A percentile compares a stretch with the other conserved stretches of the same genome.
phyloP scores from a whole-genome alignment of 1,284 basidiomycete species.

The Ustilago xerochloae region DNA sequence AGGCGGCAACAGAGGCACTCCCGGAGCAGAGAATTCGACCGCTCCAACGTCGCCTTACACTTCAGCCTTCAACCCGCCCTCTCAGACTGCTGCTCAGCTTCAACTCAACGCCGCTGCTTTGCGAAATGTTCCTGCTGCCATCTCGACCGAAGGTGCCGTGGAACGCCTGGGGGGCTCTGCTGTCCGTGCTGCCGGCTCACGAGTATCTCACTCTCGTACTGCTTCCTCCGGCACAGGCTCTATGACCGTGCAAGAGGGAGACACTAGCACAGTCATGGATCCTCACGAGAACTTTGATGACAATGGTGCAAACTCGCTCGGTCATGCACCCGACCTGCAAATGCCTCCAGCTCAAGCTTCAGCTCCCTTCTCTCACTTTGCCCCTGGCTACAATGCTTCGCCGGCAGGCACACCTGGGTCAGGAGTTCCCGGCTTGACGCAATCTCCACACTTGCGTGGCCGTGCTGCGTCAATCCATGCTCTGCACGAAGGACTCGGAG shows the following conservation, averaged over 20 bases:
- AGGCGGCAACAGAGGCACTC: conserved; percentile 4
- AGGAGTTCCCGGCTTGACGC: conserved; percentile 7
- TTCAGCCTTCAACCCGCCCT: conserved; percentile 43
- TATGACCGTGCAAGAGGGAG: conserved; percentile 42
- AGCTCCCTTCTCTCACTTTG: conserved; percentile 56
- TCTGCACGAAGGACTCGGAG: conserved; percentile 26
- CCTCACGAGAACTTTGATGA: conserved; percentile 26
- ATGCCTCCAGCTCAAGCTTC: conserved; percentile 59
- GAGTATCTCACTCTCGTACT: conserved; percentile 22
- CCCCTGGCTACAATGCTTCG: conserved; percentile 19
- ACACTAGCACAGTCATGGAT: conserved; percentile 45
- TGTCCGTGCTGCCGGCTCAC: background rate
- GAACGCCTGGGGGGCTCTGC: conserved; percentile 36
- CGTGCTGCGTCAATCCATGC: conserved; percentile 28
- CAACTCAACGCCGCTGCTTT: conserved; percentile 56
- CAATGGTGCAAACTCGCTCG: conserved; percentile 10
- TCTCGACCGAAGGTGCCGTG: conserved; percentile 43
- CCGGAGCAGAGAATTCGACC: conserved; percentile 15
- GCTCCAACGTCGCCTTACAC: conserved; percentile 38
- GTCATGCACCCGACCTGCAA: conserved; percentile 45
- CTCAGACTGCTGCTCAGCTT: conserved; percentile 48
- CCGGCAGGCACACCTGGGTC: conserved; percentile 26
- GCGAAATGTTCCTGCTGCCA: conserved; percentile 53
- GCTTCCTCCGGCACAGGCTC: conserved; percentile 32
- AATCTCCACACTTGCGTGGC: conserved; percentile 35